Conservation (phyloP, 179 eudicot genomes). For the Nepenthes alata region DNA sequence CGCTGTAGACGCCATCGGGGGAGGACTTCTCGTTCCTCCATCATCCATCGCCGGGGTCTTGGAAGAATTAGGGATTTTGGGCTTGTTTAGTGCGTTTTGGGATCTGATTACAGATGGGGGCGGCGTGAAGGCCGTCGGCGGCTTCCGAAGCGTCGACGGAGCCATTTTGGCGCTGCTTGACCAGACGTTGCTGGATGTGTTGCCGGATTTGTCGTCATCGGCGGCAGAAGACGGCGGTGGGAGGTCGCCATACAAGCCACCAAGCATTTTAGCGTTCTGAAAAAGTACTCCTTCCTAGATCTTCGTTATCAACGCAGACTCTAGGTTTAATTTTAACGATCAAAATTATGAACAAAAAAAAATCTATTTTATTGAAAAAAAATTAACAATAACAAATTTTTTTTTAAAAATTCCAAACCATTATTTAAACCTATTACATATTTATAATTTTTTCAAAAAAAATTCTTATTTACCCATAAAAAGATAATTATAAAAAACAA, state of each 20-base stretch:
- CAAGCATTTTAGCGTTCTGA: constrained; percentile 35
- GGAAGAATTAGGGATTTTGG: constrained; percentile 7
- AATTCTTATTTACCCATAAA: no score
- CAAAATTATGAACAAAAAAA: no score
- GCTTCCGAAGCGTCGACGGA: constrained; percentile 82
- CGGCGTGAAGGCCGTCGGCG: constrained; percentile 24
- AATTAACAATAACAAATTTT: no score
- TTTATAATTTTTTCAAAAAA: no score
- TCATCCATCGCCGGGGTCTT: constrained; percentile 8
- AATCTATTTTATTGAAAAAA: no score
- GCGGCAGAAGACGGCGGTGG: constrained; percentile 75
- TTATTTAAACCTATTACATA: no score
- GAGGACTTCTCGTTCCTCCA: constrained; percentile 11
- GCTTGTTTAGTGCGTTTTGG: constrained; percentile 20
- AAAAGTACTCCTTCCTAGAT: not conserved
- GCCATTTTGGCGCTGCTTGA: constrained; percentile 79
- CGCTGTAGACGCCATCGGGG: constrained; percentile 4
- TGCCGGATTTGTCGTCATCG: constrained; percentile 33
- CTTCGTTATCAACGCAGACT: not conserved
- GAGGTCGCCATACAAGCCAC: constrained; percentile 89
- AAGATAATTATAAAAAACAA: no score
- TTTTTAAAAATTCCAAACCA: no score
- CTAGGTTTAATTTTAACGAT: no score
- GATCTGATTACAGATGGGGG: constrained; percentile 43
- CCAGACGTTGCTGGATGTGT: constrained; percentile 42